These are phyloP conservation scores for Mycena crocata DNA, from an alignment of 768 basidiomycete genomes.

Conservation along the genomic window DNA sequence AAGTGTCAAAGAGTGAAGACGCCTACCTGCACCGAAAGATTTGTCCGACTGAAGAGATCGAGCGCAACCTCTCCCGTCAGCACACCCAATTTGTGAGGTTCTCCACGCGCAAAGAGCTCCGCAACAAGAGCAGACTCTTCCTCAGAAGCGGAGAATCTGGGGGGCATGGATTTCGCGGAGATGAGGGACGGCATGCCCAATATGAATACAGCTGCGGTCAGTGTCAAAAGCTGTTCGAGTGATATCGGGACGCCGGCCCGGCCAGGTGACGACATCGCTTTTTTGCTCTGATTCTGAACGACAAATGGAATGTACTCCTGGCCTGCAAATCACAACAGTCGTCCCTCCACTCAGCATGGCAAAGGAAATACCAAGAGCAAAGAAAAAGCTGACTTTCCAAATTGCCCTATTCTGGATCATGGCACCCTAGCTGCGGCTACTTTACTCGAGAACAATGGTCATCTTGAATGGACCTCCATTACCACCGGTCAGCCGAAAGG, in stretches of 20 bases:
- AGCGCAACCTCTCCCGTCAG: slow-evolving; percentile 62
- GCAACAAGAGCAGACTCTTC: slow-evolving; percentile 47
- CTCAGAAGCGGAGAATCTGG: slow-evolving; percentile 31
- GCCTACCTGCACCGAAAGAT: slow-evolving; percentile 52
- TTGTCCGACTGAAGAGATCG: slow-evolving; percentile 60
- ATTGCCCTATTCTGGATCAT: slow-evolving; percentile 67
- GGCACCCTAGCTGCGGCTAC: slow-evolving; percentile 69
- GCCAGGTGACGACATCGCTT: neutral
- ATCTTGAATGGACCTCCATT: slow-evolving; percentile 65
- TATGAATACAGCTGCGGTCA: slow-evolving; percentile 13
- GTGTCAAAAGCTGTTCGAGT: slow-evolving; percentile 16
- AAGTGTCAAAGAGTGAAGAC: neutral
- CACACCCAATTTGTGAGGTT: slow-evolving; percentile 55
- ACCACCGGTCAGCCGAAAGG: slow-evolving; percentile 42
- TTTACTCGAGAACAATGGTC: slow-evolving; percentile 57
- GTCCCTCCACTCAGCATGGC: slow-evolving; percentile 9
- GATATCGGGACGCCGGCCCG: neutral
- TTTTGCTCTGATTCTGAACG: neutral
- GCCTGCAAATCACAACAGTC: slow-evolving; percentile 64
- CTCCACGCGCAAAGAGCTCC: slow-evolving; percentile 48
- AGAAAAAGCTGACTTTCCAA: slow-evolving; percentile 39
- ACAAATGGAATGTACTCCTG: slow-evolving; percentile 83
- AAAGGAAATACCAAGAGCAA: slow-evolving; percentile 48
- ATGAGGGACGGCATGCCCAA: slow-evolving; percentile 9
- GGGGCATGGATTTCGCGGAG: slow-evolving; percentile 6